Conservation (phyloP, 2,329 filamentous ascomycete species). For the Colletotrichum tamarilloi region DNA sequence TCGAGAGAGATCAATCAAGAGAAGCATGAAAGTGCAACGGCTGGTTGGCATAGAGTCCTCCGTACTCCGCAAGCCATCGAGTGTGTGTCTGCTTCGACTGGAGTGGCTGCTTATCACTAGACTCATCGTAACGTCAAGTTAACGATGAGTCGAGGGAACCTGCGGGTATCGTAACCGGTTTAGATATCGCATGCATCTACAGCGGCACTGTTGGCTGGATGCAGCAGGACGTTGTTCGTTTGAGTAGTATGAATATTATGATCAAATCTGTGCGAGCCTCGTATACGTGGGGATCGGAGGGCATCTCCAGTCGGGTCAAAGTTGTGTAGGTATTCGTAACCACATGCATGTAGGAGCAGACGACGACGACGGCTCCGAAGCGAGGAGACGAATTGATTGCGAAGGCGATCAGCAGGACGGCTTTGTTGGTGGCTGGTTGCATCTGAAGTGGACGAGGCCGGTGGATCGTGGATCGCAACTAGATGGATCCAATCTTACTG, state of each 20-base stretch:
- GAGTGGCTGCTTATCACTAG: not conserved
- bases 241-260: not conserved
- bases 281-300: not conserved
- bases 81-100: not conserved
- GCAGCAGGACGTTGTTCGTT: not conserved
- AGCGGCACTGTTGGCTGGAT: not conserved
- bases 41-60: not conserved
- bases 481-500: conserved; percentile 30
- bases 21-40: not conserved
- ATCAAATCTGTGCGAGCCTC: not conserved
- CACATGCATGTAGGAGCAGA: conserved; percentile 3
- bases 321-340: not conserved
- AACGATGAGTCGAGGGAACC: not conserved
- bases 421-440: conserved; percentile 26
- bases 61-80: too few species aligned
- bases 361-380: conserved; percentile 11
- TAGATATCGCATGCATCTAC: not conserved
- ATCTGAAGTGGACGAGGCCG: conserved; percentile 17
- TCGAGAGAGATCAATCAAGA: not conserved
- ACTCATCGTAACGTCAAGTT: not conserved
- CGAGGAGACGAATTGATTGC: conserved; percentile 5
- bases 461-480: conserved; percentile 32
- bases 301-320: not conserved
- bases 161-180: conserved; percentile 1
- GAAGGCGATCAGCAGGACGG: conserved; percentile 27